Evolutionary conservation across 106 monocot species (phyloP).

Genomic region (Narthecium ossifragum): DNA sequence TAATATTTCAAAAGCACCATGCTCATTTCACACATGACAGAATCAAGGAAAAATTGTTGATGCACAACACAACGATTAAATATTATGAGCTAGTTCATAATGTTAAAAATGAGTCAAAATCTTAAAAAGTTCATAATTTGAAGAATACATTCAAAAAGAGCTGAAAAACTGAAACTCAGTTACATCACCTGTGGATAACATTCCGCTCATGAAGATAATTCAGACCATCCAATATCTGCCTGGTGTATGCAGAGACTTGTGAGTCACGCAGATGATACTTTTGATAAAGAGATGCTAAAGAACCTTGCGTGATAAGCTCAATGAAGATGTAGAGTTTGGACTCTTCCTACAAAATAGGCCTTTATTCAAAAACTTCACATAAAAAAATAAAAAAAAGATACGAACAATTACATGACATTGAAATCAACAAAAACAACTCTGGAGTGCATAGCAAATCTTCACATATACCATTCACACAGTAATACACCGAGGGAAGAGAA

Average conservation of each 20-base stretch:
- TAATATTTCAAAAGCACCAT: no score
- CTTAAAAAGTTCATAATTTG: background rate
- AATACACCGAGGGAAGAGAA: background rate
- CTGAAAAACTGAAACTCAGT: background rate
- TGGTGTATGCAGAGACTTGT: slow-evolving; percentile 82
- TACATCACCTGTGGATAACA: slow-evolving; percentile 81
- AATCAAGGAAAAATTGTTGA: no score
- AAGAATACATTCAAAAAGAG: background rate
- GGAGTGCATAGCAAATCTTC: background rate
- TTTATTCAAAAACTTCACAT: no score
- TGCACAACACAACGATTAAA: no score
- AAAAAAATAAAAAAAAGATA: background rate
- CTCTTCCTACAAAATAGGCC: slow-evolving; percentile 49
- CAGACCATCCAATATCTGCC: slow-evolving; percentile 81
- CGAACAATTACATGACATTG: background rate
- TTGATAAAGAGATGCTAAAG: slow-evolving; percentile 71
- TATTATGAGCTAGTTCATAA: no score
- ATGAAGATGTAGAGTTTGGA: slow-evolving; percentile 77
- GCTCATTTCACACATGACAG: no score
- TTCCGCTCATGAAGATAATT: slow-evolving; percentile 79
- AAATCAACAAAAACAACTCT: background rate
- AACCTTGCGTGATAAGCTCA: slow-evolving; percentile 94
- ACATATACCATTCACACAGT: background rate
- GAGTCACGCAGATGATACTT: slow-evolving; percentile 66
- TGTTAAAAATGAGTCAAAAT: no score